These are phyloP conservation scores for Hypoxylon rubiginosum DNA, from an alignment of 2,329 filamentous ascomycete species.

Conservation along the genomic window DNA sequence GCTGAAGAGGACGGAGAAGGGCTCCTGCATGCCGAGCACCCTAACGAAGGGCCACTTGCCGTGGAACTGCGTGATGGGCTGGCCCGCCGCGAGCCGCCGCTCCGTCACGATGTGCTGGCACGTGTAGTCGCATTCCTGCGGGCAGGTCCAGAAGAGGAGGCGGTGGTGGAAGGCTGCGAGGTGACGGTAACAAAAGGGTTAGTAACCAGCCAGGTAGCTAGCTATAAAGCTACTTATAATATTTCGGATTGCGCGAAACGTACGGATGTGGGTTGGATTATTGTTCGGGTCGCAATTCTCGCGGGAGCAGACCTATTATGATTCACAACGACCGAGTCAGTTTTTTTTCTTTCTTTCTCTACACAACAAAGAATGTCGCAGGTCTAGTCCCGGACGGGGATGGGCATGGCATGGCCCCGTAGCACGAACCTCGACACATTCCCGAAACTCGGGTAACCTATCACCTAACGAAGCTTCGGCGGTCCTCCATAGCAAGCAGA, in stretches of 20 bases:
- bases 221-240: neutral
- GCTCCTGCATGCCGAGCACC: conserved; percentile 93
- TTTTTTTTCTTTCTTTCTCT: conserved; percentile 8
- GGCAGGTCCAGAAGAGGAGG: conserved; percentile 91
- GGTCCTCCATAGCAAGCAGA: conserved; percentile 57
- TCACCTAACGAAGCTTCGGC: conserved; percentile 84
- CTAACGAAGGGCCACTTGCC: conserved; percentile 98
- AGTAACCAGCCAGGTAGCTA: conserved; percentile 27
- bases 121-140: conserved; percentile 95
- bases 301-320: conserved; percentile 76
- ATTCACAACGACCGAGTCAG: conserved; percentile 24
- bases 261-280: conserved; percentile 76
- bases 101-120: conserved; percentile 94
- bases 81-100: conserved; percentile 73
- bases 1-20: conserved; percentile 92
- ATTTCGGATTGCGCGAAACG: conserved; percentile 49
- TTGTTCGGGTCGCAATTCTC: conserved; percentile 82
- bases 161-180: conserved; percentile 81
- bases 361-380: neutral
- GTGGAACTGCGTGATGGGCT: conserved; percentile 89
- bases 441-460: conserved; percentile 84
- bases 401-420: neutral
- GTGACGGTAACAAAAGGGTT: conserved; percentile 41
- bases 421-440: conserved; percentile 82
- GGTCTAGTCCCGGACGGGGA: neutral